phyloP scores from a whole-genome alignment of 768 basidiomycete species.

The Phaffia australis region DNA sequence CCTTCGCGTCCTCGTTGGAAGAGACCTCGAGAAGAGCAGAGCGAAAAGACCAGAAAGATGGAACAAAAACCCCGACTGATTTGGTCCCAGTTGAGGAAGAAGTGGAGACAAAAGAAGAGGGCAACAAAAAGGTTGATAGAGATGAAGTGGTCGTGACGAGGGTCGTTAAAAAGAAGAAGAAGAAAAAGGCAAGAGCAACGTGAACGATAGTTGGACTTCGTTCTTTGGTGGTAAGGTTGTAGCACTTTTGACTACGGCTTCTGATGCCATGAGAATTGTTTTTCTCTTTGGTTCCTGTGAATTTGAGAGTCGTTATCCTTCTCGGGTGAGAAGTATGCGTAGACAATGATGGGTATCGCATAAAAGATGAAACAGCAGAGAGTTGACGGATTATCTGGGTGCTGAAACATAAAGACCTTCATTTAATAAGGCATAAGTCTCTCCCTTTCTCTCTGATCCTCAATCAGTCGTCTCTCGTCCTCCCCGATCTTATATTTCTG shows the following conservation, averaged over 20 bases:
- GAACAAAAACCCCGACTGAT: neutral
- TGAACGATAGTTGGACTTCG: no score
- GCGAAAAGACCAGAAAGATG: neutral
- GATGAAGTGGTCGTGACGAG: neutral
- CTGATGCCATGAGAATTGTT: no score
- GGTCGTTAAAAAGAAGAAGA: slow-evolving; percentile 17
- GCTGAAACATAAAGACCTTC: neutral
- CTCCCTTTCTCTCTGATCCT: slow-evolving; percentile 14
- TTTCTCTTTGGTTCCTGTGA: no score
- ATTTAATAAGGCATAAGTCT: slow-evolving; percentile 19
- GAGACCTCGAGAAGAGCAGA: neutral
- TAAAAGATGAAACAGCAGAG: no score
- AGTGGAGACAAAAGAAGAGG: neutral
- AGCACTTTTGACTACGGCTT: no score
- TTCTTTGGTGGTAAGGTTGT: no score
- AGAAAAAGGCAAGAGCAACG: slow-evolving; percentile 4
- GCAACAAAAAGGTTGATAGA: neutral
- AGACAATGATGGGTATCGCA: no score
- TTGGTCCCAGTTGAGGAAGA: neutral
- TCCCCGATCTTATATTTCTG: neutral
- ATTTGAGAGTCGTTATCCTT: no score
- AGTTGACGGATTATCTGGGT: no score
- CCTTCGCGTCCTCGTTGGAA: no score
- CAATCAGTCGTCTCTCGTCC: slow-evolving; percentile 9
- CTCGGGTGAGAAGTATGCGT: no score